Base-by-base conservation (phyloP, 345 rosid species). In the Toxicodendron radicans region DNA sequence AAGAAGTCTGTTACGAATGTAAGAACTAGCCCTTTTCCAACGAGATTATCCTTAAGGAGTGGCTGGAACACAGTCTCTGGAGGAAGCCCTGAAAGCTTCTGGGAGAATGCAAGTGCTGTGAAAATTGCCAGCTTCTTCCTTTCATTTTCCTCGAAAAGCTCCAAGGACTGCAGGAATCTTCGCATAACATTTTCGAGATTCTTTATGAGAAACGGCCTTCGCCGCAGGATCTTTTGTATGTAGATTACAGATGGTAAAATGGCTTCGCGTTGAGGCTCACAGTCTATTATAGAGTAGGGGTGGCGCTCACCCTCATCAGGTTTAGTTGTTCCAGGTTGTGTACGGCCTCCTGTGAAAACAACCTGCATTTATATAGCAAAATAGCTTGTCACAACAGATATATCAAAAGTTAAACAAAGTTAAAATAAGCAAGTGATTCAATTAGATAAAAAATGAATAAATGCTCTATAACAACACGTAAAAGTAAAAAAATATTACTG, bases 261-360 rank as follows among this genome's bases (percentile, higher is more conserved):
- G 64, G 75, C 78, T 82, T 93, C 97, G 41, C 97, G 95, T 71
- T 57, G 86, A 63, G 99, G 92, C 81, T 93, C 97, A 76, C 92
- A 85, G 76, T 92, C 98, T 61, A 96, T 81, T 58, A 96, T 76
- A 79, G 98, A 92, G 88, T 92, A 90, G 72, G 92, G 75, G 68
- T 96, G 99, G 70, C 94, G 94, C 82, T 92, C 99, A 76, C 99
- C 98, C 89, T 93, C 99, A 84, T 96, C 99, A 75, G 97, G 87
- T 80, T 96, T 93, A 46, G 89, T 91, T 63, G 99, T 89, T 56
- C 99, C 98, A 74, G 97, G 85, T 84, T 96, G 99, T 6, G 99
- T 96, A 17, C 99, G 97, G 62, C 97, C 98, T 84, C 99, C 99
- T 20, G 91, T 91, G 85, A 96, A 96, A 79, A 85, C 87, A 83